phyloP scores from a whole-genome alignment of 2,329 filamentous ascomycete species.

The Clathrospora elynae region DNA sequence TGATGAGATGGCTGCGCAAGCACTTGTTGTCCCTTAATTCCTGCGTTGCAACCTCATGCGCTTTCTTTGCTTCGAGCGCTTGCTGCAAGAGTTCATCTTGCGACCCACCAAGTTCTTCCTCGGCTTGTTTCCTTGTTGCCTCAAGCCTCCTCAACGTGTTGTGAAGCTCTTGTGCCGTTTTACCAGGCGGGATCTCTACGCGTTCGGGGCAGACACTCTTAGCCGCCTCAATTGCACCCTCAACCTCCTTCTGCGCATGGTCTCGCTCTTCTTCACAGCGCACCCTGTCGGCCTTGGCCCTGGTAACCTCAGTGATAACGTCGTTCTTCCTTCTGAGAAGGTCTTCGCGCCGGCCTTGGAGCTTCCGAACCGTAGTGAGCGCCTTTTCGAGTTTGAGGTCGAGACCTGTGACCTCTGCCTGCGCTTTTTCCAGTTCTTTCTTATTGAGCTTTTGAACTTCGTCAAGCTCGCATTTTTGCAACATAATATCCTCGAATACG shows the following conservation, averaged over 20 bases:
- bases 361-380: slow-evolving; percentile 33
- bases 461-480: slow-evolving; percentile 53
- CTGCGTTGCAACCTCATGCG: slow-evolving; percentile 26
- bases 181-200: slow-evolving; percentile 36
- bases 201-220: slow-evolving; percentile 29
- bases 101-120: slow-evolving; percentile 44
- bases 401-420: slow-evolving; percentile 30
- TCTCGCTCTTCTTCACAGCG: slow-evolving; percentile 35
- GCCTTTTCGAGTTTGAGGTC: slow-evolving; percentile 36
- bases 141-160: slow-evolving; percentile 37
- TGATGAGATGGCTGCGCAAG: slow-evolving; percentile 51
- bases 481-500: slow-evolving; percentile 57
- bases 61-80: slow-evolving; percentile 39
- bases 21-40: slow-evolving; percentile 24
- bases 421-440: slow-evolving; percentile 36
- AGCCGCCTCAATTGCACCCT: slow-evolving; percentile 28
- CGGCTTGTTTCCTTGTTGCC: slow-evolving; percentile 32
- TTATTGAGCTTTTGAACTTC: slow-evolving; percentile 40
- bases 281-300: slow-evolving; percentile 37
- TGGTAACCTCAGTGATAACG: slow-evolving; percentile 44
- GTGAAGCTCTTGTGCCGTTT: slow-evolving; percentile 41
- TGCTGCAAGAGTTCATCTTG: slow-evolving; percentile 34
- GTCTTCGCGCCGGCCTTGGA: slow-evolving; percentile 39
- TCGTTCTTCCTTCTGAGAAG: slow-evolving; percentile 52
- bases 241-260: slow-evolving; percentile 35